These are phyloP conservation scores for Plasmodium sp. DNA, from an alignment of 169 alveolate genomes.

Conservation along the genomic window DNA sequence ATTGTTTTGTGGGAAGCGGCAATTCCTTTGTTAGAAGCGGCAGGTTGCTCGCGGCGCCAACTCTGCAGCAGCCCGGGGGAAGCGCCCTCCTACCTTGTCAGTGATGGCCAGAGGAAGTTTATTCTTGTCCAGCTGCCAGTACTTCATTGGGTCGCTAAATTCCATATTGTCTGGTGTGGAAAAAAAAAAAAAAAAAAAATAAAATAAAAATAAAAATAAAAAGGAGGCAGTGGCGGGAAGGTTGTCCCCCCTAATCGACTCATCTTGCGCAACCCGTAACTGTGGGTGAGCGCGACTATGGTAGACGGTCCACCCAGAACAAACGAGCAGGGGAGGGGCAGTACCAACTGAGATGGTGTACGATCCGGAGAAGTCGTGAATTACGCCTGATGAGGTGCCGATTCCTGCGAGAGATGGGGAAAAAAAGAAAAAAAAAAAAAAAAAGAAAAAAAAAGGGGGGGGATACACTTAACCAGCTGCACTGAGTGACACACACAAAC, in stretches of 20 bases:
- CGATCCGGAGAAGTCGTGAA: slow-evolving; percentile 56
- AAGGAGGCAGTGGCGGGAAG: neutral
- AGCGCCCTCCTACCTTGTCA: slow-evolving; percentile 1
- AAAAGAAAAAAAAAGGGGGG: neutral
- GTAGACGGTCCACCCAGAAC: neutral
- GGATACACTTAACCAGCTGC: neutral
- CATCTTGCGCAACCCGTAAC: neutral
- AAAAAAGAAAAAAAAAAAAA: neutral
- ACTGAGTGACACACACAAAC: too few relatives aligned
- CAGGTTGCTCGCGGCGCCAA: neutral
- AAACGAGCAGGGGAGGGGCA: neutral
- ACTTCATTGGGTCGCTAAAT: slow-evolving; percentile 62
- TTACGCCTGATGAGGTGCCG: slow-evolving; percentile 24
- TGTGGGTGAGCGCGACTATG: neutral
- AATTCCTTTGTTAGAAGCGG: neutral
- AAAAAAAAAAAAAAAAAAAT: neutral
- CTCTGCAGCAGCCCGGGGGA: neutral
- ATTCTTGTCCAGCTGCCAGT: slow-evolving; percentile 47
- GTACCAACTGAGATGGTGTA: slow-evolving; percentile 46
- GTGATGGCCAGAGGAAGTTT: slow-evolving; percentile 35
- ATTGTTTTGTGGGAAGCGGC: neutral
- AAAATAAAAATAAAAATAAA: neutral
- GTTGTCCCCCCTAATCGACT: neutral
- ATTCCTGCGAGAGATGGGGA: neutral
- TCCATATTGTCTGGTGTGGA: slow-evolving; percentile 29